These are phyloP conservation scores for Skeletonema marinoi DNA, from an alignment of 108 stramenopile species.

Conservation along the genomic window DNA sequence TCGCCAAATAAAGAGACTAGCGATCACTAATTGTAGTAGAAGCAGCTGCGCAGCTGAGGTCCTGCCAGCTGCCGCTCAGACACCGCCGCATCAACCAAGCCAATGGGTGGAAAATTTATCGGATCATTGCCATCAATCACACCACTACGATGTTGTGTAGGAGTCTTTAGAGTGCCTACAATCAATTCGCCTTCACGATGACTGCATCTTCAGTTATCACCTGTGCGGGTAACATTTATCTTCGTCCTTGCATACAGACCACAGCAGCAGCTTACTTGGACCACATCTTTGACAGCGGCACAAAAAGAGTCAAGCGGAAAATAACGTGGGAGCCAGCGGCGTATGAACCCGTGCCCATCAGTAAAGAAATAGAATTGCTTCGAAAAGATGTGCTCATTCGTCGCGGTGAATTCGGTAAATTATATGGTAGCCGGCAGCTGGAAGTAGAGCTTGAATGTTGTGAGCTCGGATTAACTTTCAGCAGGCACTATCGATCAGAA, in stretches of 20 bases:
- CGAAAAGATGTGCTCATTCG: slow-evolving; percentile 19
- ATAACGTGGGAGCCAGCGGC: slow-evolving; percentile 21
- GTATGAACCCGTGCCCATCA: slow-evolving; percentile 16
- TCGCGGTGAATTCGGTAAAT: slow-evolving; percentile 35
- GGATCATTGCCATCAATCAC: too few species aligned
- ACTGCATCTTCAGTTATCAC: neutral
- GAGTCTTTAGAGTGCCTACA: too few species aligned
- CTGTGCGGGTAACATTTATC: neutral
- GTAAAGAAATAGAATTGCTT: slow-evolving; percentile 18
- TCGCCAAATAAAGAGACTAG: too few species aligned
- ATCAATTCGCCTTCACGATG: neutral
- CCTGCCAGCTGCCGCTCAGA: too few species aligned
- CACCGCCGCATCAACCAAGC: too few species aligned
- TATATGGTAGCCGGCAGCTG: slow-evolving; percentile 12
- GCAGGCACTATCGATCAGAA: slow-evolving; percentile 37
- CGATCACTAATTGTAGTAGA: too few species aligned
- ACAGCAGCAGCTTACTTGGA: slow-evolving; percentile 12
- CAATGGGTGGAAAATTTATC: too few species aligned
- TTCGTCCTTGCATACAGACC: neutral
- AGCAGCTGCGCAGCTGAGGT: too few species aligned
- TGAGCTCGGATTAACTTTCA: slow-evolving; percentile 22
- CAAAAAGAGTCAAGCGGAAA: slow-evolving; percentile 11
- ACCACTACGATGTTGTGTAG: too few species aligned
- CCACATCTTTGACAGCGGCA: slow-evolving; percentile 3
- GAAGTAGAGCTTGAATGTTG: slow-evolving; percentile 35